These are phyloP conservation scores for Trichoderma koningiopsis DNA, from an alignment of 2,329 filamentous ascomycete species.

Conservation along the genomic window DNA sequence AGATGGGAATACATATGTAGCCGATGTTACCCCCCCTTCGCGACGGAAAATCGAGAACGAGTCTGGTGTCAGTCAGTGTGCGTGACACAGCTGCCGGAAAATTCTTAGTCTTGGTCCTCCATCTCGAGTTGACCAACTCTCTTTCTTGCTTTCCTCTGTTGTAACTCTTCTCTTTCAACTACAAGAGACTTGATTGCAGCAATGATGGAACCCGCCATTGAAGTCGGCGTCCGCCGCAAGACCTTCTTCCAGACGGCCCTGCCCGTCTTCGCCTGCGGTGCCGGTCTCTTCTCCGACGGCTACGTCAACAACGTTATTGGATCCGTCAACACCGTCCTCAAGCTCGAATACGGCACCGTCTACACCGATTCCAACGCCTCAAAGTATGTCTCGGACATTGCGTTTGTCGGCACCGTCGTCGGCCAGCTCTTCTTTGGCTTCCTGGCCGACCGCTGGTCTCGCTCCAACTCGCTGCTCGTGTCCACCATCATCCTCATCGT, in stretches of 20 bases:
- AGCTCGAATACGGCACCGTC: constrained; percentile 65
- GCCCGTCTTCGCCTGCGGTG: constrained; percentile 85
- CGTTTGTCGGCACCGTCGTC: constrained; percentile 83
- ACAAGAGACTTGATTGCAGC: neutral
- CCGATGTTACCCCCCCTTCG: constrained; percentile 15
- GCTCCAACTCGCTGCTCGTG: constrained; percentile 77
- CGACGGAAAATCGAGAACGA: neutral
- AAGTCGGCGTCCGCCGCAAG: constrained; percentile 27
- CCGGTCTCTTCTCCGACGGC: constrained; percentile 87
- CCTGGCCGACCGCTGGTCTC: constrained; percentile 79
- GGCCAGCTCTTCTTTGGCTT: constrained; percentile 82
- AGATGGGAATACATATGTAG: constrained; percentile 8
- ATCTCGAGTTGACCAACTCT: constrained; percentile 1
- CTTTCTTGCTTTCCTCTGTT: neutral
- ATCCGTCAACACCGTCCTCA: constrained; percentile 78
- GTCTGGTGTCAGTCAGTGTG: neutral
- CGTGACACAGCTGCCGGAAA: neutral
- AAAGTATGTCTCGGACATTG: constrained; percentile 77
- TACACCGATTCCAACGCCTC: constrained; percentile 71
- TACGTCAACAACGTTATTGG: constrained; percentile 94
- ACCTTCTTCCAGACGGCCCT: constrained; percentile 35
- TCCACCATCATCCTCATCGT: constrained; percentile 83
- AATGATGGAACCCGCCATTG: constrained; percentile 24
- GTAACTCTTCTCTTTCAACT: too few species aligned
- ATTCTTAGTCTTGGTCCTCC: neutral